Conservation (phyloP, 1,284 basidiomycete species). For the Sanguinoderma infundibulare region DNA sequence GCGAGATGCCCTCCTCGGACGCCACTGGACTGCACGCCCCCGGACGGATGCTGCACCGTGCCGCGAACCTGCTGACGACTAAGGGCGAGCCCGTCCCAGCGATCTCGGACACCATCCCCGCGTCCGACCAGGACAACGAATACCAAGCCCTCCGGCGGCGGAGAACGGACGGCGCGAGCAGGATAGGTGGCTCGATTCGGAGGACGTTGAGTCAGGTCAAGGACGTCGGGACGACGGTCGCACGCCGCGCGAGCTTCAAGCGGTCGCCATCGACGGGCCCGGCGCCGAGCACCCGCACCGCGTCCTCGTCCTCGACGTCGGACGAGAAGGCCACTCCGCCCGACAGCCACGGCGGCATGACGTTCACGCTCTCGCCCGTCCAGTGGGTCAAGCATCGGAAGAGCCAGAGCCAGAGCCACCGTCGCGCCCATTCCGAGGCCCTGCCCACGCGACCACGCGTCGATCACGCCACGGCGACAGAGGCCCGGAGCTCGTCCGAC, state of each 20-base stretch:
- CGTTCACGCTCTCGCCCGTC: constrained; percentile 19
- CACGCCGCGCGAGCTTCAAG: constrained; percentile 30
- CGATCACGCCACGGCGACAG: constrained; percentile 7
- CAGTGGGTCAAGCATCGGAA: constrained; percentile 19
- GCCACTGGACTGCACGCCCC: not conserved
- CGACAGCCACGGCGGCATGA: constrained; percentile 1
- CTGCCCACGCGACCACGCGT: constrained; percentile 25
- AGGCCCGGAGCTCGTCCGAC: constrained; percentile 2
- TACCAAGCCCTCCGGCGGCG: constrained; percentile 14
- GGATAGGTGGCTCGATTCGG: constrained; percentile 33
- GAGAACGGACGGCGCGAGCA: constrained; percentile 20
- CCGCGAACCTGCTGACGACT: constrained; percentile 30
- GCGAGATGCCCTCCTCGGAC: not conserved
- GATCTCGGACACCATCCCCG: constrained; percentile 25
- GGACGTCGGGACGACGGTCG: constrained; percentile 29
- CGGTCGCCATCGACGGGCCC: constrained; percentile 13
- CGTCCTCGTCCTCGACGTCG: constrained; percentile 14
- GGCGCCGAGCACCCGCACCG: constrained; percentile 7
- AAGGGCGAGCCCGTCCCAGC: constrained; percentile 32
- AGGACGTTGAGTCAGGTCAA: constrained; percentile 33
- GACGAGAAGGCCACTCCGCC: not conserved
- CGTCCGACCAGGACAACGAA: constrained; percentile 12
- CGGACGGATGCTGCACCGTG: constrained; percentile 22
- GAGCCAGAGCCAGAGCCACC: constrained; percentile 24
- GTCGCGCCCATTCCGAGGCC: constrained; percentile 27